Conservation (phyloP, 179 eudicot genomes). For the Silene noctiflora region DNA sequence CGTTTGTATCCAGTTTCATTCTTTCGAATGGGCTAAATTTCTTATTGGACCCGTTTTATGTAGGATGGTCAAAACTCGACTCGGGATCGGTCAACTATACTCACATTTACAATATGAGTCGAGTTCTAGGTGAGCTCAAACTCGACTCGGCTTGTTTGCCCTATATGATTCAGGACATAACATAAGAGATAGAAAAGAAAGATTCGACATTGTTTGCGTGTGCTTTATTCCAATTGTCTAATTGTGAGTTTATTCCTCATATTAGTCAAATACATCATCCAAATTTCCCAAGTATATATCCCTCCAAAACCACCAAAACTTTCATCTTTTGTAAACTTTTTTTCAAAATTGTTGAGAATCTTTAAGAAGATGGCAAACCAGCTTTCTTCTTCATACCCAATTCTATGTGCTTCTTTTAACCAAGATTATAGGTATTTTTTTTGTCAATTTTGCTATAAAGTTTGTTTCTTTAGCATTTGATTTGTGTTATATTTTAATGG, state of each 20-base stretch:
- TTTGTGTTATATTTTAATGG: neutral
- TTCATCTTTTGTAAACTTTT: neutral
- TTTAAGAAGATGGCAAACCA: conserved; percentile 43
- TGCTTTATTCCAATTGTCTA: neutral
- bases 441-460: neutral
- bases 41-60: too few relatives aligned
- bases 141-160: too few relatives aligned
- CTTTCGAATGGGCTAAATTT: too few relatives aligned
- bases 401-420: conserved; percentile 85
- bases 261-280: neutral
- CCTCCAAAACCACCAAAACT: neutral
- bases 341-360: neutral
- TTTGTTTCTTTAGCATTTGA: neutral
- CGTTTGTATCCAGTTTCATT: too few relatives aligned
- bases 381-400: conserved; percentile 51
- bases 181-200: too few relatives aligned
- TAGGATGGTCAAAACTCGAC: too few relatives aligned
- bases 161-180: too few relatives aligned
- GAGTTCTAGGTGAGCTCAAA: too few relatives aligned
- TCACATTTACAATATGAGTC: too few relatives aligned
- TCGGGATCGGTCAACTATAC: too few relatives aligned
- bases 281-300: neutral
- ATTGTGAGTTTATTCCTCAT: neutral
- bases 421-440: conserved; percentile 68
- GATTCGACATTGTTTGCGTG: neutral